phyloP scores from a whole-genome alignment of 306 rosid species.

The Cucumis hystrix region DNA sequence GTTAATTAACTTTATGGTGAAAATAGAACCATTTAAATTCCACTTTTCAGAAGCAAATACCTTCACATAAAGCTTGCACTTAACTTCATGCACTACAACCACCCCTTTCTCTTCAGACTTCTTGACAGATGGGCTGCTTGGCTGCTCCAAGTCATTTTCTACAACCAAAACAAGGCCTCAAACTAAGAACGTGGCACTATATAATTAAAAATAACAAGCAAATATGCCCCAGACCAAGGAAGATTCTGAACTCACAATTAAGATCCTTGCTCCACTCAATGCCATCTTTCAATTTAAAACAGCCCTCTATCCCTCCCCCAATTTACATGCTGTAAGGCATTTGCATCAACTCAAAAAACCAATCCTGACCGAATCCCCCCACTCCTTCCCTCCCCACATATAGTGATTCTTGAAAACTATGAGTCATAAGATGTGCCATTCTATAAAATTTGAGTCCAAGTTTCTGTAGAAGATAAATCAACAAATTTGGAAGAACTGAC shows the following conservation, averaged over 20 bases:
- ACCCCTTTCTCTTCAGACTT: constrained; percentile 85
- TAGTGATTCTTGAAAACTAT: not conserved
- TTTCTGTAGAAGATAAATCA: not conserved
- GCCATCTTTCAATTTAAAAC: not conserved
- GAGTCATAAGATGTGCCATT: not conserved
- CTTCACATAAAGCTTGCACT: constrained; percentile 95
- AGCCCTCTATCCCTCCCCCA: not conserved
- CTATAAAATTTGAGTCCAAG: not conserved
- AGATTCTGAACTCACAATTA: not conserved
- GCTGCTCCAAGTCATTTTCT: constrained; percentile 73
- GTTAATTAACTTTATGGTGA: not conserved
- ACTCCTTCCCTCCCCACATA: not conserved
- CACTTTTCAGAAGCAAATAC: constrained; percentile 19
- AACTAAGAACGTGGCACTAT: not conserved
- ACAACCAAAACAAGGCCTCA: constrained; percentile 16
- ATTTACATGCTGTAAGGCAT: not conserved
- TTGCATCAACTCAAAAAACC: not conserved
- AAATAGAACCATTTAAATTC: not conserved
- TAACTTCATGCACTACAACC: constrained; percentile 77
- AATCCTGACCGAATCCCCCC: not conserved
- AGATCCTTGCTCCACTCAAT: not conserved
- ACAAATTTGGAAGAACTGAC: not conserved
- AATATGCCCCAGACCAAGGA: not conserved
- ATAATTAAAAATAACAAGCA: not conserved
- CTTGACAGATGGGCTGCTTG: constrained; percentile 92